Conservation (phyloP, 352 stramenopile genomes). For the Globisporangium spinosum region DNA sequence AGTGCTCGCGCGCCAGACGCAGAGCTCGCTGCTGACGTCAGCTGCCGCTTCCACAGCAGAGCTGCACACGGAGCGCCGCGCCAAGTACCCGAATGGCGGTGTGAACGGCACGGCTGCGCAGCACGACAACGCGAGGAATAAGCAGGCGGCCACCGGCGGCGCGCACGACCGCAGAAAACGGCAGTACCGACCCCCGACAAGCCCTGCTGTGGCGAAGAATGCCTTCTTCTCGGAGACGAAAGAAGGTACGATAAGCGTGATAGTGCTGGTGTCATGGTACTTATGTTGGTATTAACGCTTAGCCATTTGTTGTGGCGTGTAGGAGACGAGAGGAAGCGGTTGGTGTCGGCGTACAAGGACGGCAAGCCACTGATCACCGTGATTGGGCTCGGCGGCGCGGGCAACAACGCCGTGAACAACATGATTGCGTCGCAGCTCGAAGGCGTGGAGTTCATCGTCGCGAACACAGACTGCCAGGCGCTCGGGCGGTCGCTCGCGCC, state of each 20-base stretch:
- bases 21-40: conserved; percentile 5
- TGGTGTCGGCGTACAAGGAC: conserved; percentile 66
- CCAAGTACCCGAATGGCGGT: conserved; percentile 13
- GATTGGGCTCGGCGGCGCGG: conserved; percentile 77
- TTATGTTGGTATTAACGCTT: neutral
- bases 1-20: conserved; percentile 10
- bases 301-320: neutral
- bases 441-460: conserved; percentile 93
- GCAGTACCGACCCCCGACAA: conserved; percentile 13
- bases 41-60: neutral
- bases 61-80: conserved; percentile 18
- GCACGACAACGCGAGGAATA: neutral
- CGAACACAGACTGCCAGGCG: conserved; percentile 95
- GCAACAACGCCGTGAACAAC: conserved; percentile 88
- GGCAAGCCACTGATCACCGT: conserved; percentile 85
- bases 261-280: neutral
- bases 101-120: neutral
- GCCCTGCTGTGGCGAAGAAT: neutral
- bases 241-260: conserved; percentile 8
- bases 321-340: conserved; percentile 42
- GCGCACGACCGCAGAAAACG: conserved; percentile 21
- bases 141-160: neutral
- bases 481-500: conserved; percentile 72
- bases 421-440: conserved; percentile 88
- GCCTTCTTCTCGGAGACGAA: conserved; percentile 15